phyloP scores from a whole-genome alignment of 768 basidiomycete genomes.

The Galerina marginata region DNA sequence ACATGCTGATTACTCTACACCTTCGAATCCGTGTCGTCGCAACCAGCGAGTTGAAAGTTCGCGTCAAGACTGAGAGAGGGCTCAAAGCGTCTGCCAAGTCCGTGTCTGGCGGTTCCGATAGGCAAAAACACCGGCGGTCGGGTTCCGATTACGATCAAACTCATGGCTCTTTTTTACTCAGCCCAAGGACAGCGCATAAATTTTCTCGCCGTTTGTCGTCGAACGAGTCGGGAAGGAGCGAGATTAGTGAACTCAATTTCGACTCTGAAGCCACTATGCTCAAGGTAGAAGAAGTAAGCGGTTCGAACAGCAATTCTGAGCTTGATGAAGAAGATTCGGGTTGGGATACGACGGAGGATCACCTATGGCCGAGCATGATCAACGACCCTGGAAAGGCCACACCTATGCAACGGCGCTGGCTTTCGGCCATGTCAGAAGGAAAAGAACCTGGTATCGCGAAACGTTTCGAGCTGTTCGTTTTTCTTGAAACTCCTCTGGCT shows the following conservation, averaged over 20 bases:
- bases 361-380: conserved; percentile 68
- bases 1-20: conserved; percentile 84
- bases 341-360: conserved; percentile 55
- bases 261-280: conserved; percentile 34
- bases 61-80: conserved; percentile 57
- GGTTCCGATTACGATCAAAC: conserved; percentile 7
- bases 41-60: conserved; percentile 72
- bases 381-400: conserved; percentile 84
- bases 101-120: conserved; percentile 15
- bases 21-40: conserved; percentile 86
- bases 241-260: conserved; percentile 45
- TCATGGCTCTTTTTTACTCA: conserved; percentile 47
- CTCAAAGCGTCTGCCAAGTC: conserved; percentile 37
- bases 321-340: conserved; percentile 41
- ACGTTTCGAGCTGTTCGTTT: conserved; percentile 78
- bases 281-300: conserved; percentile 24
- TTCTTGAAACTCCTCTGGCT: not conserved
- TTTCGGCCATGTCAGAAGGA: conserved; percentile 88
- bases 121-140: conserved; percentile 16
- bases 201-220: conserved; percentile 46
- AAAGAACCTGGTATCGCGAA: conserved; percentile 72
- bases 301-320: conserved; percentile 21
- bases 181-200: conserved; percentile 51
- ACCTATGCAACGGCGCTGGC: conserved; percentile 78
- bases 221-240: conserved; percentile 47